Base-by-base conservation (phyloP, 2,329 filamentous ascomycete genomes). In the Colletotrichum siamense region DNA sequence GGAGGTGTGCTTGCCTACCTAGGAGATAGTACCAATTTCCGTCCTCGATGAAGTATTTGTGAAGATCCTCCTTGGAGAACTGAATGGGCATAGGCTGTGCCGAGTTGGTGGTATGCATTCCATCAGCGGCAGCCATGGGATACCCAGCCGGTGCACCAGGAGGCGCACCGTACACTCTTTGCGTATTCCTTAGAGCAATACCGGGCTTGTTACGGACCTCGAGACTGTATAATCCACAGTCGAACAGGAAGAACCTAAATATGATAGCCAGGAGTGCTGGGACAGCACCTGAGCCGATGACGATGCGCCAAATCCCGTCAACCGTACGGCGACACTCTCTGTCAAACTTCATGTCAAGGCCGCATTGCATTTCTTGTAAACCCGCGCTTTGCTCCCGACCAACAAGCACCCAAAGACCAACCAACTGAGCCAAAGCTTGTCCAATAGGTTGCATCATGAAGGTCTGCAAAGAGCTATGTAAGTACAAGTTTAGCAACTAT, bases 401-500 rank as follows among this genome's bases (percentile, higher is more conserved):
- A 5, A 90, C 83, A 13, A 90, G 81, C 12, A 90, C 88, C 83
- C 85, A 88, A 6, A 93, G 83, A 6, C 91, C 91, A 13, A 94
- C 90, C 7, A 93, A 82, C 77, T 93, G 92, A 16, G 92, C 92
- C 3, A 92, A 86, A 3, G 93, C 89, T 80, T 94, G 92, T 8
- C 93, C 93, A 10, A 94, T 84, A 2, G 93, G 92, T 79, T 94
- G 93, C 90, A 93, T 94, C 79, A 93, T 88, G 81, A 94, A 94
- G 36, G 74, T 74, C 74, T 76, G 28, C 13, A 30, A 15, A 44
- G 62, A 22, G 8, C 28, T 22, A 15, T 24, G 30, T 76, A n/a
- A 59, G 55, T 30, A 59, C 44, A 52, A 22, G 10, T 52, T 52
- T 30, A 9, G 24, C 55, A 8, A 30, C 55, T 16, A 12, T 15